Percentiles rank a stretch among this genome's conserved stretches.
These are phyloP conservation scores for Rhodomyrtus tomentosa DNA, from an alignment of 345 rosid species.

Conservation along the genomic window DNA sequence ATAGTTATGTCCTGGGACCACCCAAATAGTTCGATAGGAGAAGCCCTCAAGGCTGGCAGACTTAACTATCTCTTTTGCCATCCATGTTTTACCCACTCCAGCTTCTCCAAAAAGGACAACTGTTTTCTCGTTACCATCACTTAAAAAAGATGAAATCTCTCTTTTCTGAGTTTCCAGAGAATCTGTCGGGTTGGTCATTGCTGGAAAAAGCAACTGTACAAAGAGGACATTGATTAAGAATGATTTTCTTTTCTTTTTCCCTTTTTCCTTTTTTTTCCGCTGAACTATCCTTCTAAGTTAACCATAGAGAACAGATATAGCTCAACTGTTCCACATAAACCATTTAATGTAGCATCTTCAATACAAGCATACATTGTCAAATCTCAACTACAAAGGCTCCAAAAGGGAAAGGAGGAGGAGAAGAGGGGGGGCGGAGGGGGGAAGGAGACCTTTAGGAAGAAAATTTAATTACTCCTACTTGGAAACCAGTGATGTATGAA, in stretches of 20 bases:
- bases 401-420: too few relatives aligned
- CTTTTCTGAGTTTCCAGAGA: background rate
- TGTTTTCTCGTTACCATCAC: background rate
- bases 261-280: background rate
- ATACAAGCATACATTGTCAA: background rate
- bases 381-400: background rate
- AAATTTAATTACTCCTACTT: background rate
- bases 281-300: background rate
- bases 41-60: background rate
- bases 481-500: background rate
- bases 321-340: background rate
- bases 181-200: background rate
- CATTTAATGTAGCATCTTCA: background rate
- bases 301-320: background rate
- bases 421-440: background rate
- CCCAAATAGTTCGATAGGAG: background rate
- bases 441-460: background rate
- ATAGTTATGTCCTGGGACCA: background rate
- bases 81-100: conserved; percentile 10
- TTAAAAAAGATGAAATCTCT: background rate
- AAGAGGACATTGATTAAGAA: background rate
- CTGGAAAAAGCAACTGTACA: background rate
- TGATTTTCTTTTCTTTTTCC: background rate
- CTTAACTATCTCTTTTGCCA: background rate
- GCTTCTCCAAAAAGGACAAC: background rate